Conservation (phyloP, 2,329 filamentous ascomycete species). For the Trichophyton equinum region DNA sequence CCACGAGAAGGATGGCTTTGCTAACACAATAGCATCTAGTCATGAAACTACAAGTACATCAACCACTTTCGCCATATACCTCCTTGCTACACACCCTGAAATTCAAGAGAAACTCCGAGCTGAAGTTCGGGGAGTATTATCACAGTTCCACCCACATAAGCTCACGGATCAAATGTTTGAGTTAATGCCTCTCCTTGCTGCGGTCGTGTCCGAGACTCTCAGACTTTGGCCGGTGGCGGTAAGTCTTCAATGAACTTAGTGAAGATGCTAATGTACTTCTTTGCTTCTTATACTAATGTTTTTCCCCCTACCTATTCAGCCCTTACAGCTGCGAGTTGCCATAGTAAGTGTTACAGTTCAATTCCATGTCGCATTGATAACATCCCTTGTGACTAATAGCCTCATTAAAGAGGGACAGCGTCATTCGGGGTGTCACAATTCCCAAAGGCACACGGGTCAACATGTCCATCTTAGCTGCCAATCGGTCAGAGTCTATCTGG, state of each 20-base stretch:
- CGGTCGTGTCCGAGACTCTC: not conserved
- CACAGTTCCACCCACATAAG: constrained; percentile 15
- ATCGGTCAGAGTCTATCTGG: constrained; percentile 59
- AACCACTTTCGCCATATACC: constrained; percentile 43
- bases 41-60: constrained; percentile 46
- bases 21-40: constrained; percentile 20
- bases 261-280: too few relatives aligned
- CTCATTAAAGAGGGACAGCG: constrained; percentile 23
- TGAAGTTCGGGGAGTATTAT: constrained; percentile 40
- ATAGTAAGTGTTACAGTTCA: not conserved
- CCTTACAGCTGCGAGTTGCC: not conserved
- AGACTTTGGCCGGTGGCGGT: not conserved
- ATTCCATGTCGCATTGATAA: not conserved
- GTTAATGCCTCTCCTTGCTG: constrained; percentile 19
- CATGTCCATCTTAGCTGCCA: constrained; percentile 55
- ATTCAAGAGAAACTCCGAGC: constrained; percentile 38
- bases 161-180: constrained; percentile 41
- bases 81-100: constrained; percentile 39
- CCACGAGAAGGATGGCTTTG: not conserved
- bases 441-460: constrained; percentile 60
- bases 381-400: not conserved
- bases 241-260: not conserved
- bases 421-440: constrained; percentile 51
- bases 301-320: not conserved
- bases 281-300: too few relatives aligned